A percentile compares a stretch with the other conserved stretches of the same genome.
These are phyloP conservation scores for Venturia nashicola DNA, from an alignment of 2,329 filamentous ascomycete genomes.

Conservation along the genomic window DNA sequence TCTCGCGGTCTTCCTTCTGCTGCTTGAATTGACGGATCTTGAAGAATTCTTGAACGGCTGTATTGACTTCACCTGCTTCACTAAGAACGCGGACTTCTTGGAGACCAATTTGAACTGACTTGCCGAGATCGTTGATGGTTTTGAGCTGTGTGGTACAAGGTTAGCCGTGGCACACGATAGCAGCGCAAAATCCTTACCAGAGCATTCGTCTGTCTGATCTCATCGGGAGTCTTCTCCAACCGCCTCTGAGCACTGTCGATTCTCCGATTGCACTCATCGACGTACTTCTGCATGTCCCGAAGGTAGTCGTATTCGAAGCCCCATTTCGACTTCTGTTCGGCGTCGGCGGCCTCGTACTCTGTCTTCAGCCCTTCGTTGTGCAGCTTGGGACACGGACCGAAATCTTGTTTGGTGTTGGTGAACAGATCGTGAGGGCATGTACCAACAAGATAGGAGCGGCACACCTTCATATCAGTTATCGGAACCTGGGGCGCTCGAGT, in stretches of 20 bases:
- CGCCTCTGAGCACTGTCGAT: slow-evolving; percentile 84
- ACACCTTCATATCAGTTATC: slow-evolving; percentile 86
- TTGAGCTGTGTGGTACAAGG: slow-evolving; percentile 44
- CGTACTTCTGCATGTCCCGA: slow-evolving; percentile 90
- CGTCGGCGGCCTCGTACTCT: slow-evolving; percentile 68
- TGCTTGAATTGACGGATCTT: slow-evolving; percentile 70
- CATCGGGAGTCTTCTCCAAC: slow-evolving; percentile 93
- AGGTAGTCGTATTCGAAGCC: slow-evolving; percentile 96
- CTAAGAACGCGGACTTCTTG: slow-evolving; percentile 78
- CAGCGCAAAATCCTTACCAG: slow-evolving; percentile 37
- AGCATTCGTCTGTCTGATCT: slow-evolving; percentile 89
- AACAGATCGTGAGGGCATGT: slow-evolving; percentile 98
- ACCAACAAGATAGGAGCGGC: slow-evolving; percentile 84
- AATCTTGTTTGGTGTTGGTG: slow-evolving; percentile 97
- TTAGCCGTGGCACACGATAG: not conserved
- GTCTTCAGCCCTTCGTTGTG: slow-evolving; percentile 81
- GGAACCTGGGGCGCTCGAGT: slow-evolving; percentile 69
- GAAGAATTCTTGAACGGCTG: slow-evolving; percentile 79
- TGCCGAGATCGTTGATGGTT: slow-evolving; percentile 67
- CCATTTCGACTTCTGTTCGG: slow-evolving; percentile 61
- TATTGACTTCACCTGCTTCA: slow-evolving; percentile 66
- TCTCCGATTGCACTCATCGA: slow-evolving; percentile 88
- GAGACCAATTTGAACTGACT: slow-evolving; percentile 69
- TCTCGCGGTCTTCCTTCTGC: slow-evolving; percentile 71
- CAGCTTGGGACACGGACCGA: slow-evolving; percentile 76